Conservation (phyloP, 2,329 filamentous ascomycete genomes). For the Colletotrichum graminicola region DNA sequence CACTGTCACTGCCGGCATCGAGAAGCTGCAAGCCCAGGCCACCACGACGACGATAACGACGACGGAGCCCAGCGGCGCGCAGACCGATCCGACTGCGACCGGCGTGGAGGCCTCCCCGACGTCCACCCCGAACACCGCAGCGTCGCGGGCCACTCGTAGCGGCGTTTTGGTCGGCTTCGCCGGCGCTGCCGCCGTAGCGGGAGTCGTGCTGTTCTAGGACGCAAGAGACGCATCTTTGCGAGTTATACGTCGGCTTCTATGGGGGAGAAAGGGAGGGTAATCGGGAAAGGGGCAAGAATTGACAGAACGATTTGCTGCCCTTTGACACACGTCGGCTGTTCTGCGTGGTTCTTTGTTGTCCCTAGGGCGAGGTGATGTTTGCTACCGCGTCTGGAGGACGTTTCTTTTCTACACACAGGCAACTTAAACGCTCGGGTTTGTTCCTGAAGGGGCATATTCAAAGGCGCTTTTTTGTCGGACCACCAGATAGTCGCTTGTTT, state of each 20-base stretch:
- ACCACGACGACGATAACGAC: slow-evolving; percentile 1
- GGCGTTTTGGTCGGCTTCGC: slow-evolving; percentile 52
- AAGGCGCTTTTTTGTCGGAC: not conserved
- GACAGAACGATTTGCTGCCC: not conserved
- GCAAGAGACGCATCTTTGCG: not conserved
- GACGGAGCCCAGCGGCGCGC: slow-evolving; percentile 17
- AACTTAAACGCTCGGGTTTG: not conserved
- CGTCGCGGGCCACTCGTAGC: slow-evolving; percentile 51
- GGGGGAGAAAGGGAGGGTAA: too few species aligned
- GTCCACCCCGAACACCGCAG: slow-evolving; percentile 48
- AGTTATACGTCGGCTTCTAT: not conserved
- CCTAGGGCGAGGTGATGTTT: not conserved
- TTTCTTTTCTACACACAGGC: not conserved
- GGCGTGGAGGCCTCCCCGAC: slow-evolving; percentile 38
- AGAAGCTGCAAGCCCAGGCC: slow-evolving; percentile 49
- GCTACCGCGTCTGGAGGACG: not conserved
- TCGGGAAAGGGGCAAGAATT: not conserved
- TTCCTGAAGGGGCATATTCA: not conserved
- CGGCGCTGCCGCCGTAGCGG: slow-evolving; percentile 49
- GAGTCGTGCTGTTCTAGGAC: slow-evolving; percentile 52
- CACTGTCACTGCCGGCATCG: slow-evolving; percentile 54
- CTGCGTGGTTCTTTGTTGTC: not conserved
- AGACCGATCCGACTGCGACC: slow-evolving; percentile 32
- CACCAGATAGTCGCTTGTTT: not conserved
- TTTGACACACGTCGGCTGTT: not conserved